Evolutionary conservation across 2,329 filamentous ascomycete species (phyloP).

Genomic region (Colletotrichum limetticola): DNA sequence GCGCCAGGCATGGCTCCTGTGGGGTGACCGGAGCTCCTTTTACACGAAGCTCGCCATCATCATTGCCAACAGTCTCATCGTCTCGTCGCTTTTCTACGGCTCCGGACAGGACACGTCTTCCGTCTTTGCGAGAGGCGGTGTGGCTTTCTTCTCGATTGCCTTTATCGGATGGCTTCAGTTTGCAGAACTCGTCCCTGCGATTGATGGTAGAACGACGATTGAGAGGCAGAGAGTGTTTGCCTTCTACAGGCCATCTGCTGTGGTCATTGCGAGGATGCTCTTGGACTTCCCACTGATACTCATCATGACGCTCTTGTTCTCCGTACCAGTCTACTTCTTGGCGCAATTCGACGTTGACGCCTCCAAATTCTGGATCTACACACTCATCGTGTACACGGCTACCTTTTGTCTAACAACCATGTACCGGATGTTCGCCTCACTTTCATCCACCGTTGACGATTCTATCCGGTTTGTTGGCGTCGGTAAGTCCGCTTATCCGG

Average conservation of each 20-base stretch:
- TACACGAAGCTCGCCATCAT: conserved; percentile 86
- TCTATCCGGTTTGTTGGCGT: conserved; percentile 59
- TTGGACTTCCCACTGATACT: conserved; percentile 27
- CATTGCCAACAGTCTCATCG: conserved; percentile 77
- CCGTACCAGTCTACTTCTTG: conserved; percentile 30
- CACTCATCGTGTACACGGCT: conserved; percentile 25
- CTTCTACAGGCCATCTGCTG: conserved; percentile 34
- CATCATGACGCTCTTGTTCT: conserved; percentile 29
- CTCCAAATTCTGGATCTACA: conserved; percentile 34
- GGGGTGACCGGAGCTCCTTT: conserved; percentile 78
- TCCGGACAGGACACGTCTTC: conserved; percentile 50
- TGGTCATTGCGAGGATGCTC: conserved; percentile 22
- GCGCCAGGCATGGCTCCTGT: conserved; percentile 82
- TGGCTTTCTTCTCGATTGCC: conserved; percentile 32
- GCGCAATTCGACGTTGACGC: conserved; percentile 29
- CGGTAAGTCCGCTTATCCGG: neutral
- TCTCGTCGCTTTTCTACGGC: conserved; percentile 83
- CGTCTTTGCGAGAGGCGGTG: conserved; percentile 15
- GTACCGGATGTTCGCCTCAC: conserved; percentile 57
- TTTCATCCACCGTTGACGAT: conserved; percentile 70
- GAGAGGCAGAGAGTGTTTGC: conserved; percentile 30
- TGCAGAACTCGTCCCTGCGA: conserved; percentile 27
- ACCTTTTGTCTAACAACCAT: conserved; percentile 34
- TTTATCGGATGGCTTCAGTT: conserved; percentile 36
- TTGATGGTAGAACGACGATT: conserved; percentile 28